Percentiles rank a stretch among this genome's conserved stretches.
These are phyloP conservation scores for Fusarium devonianum DNA, from an alignment of 2,329 filamentous ascomycete species.

Conservation along the genomic window DNA sequence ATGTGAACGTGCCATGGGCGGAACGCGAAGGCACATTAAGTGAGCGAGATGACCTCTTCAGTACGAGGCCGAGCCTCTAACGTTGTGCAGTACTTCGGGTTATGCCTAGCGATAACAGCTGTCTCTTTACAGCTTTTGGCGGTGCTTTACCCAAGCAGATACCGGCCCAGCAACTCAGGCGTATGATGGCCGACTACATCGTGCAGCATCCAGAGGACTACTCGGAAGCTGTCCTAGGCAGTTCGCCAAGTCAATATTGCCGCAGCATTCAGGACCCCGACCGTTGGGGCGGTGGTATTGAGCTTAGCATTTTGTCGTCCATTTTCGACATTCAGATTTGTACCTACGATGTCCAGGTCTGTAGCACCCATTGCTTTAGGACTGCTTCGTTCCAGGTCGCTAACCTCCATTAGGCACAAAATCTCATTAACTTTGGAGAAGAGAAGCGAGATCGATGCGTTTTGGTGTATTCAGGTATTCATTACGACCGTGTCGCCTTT, in stretches of 20 bases:
- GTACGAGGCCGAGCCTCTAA: constrained; percentile 7
- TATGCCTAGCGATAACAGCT: constrained; percentile 97
- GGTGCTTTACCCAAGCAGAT: constrained; percentile 72
- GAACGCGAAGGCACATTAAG: constrained; percentile 60
- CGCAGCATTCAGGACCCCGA: constrained; percentile 80
- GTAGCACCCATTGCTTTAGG: constrained; percentile 2
- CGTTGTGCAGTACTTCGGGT: constrained; percentile 74
- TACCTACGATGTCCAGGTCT: constrained; percentile 77
- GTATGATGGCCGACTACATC: constrained; percentile 80
- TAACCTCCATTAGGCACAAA: constrained; percentile 41
- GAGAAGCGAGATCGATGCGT: constrained; percentile 73
- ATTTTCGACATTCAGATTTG: constrained; percentile 87
- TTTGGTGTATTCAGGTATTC: constrained; percentile 88
- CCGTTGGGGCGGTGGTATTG: constrained; percentile 91
- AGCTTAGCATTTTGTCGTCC: constrained; percentile 83
- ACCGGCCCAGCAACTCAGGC: constrained; percentile 67
- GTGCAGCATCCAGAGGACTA: constrained; percentile 76
- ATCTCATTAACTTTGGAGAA: constrained; percentile 74
- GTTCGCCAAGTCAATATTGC: constrained; percentile 77
- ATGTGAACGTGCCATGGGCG: constrained; percentile 56
- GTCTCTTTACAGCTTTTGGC: constrained; percentile 89
- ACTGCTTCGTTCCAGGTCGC: neutral
- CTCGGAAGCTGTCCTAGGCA: constrained; percentile 78
- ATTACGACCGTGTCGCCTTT: constrained; percentile 90
- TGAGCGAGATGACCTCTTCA: constrained; percentile 36